Conservation (phyloP, 345 rosid genomes). For the Brassica incana region DNA sequence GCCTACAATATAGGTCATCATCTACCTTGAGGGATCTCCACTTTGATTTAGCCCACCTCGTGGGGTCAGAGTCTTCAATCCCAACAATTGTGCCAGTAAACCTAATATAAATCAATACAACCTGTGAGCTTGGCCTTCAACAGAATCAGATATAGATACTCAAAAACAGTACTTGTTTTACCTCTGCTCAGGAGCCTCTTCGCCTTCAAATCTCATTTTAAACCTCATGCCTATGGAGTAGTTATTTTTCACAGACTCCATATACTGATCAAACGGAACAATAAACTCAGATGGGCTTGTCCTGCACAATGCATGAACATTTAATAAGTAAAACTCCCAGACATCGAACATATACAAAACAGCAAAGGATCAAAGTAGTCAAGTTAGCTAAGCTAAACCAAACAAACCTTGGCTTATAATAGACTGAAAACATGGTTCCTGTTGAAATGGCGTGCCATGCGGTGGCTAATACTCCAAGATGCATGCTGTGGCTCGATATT, state of each 20-base stretch:
- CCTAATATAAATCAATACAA: constrained; percentile 40
- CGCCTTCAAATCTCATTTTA: constrained; percentile 92
- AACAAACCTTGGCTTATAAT: constrained; percentile 80
- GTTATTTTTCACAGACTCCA: constrained; percentile 67
- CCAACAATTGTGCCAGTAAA: constrained; percentile 84
- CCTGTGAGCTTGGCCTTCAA: not conserved
- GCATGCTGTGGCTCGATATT: constrained; percentile 94
- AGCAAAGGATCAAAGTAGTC: not conserved
- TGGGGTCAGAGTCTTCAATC: constrained; percentile 59
- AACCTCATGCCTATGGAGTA: constrained; percentile 81
- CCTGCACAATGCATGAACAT: constrained; percentile 39
- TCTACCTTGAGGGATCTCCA: constrained; percentile 92
- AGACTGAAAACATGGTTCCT: constrained; percentile 79
- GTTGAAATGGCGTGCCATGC: constrained; percentile 84
- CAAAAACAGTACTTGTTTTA: constrained; percentile 12
- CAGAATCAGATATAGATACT: not conserved
- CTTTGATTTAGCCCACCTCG: constrained; percentile 64
- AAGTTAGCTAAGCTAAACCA: not conserved
- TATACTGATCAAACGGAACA: constrained; percentile 73
- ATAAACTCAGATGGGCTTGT: constrained; percentile 89
- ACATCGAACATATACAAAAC: not conserved
- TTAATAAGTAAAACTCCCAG: not conserved
- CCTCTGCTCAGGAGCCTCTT: constrained; percentile 92
- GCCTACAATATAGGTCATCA: constrained; percentile 17
- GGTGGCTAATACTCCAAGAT: constrained; percentile 91